phyloP scores from a whole-genome alignment of 2,329 filamentous ascomycete species.

The Rhinocladiella similis region DNA sequence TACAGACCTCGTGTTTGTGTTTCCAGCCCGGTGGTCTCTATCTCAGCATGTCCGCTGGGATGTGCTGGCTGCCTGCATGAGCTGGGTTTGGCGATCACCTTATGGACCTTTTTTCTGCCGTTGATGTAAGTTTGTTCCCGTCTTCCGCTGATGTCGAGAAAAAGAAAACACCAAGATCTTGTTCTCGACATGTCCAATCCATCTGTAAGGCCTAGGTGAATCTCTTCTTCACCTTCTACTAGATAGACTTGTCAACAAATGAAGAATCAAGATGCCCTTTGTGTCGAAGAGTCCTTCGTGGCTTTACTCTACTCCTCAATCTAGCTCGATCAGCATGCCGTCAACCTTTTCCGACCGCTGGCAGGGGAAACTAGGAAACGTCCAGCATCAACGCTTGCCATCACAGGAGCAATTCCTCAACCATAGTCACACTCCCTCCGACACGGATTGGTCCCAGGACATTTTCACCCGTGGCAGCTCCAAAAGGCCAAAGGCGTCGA shows the following conservation, averaged over 20 bases:
- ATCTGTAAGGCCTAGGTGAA: no score
- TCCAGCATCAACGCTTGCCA: constrained; percentile 1
- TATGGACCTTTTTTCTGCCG: no score
- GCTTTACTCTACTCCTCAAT: not conserved
- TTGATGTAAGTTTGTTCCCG: no score
- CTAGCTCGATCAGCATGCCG: not conserved
- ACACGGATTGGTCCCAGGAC: constrained; percentile 15
- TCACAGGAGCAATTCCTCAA: constrained; percentile 6
- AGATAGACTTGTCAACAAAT: no score
- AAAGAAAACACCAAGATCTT: no score
- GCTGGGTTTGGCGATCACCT: no score
- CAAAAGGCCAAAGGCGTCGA: constrained; percentile 6
- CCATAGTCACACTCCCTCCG: constrained; percentile 9
- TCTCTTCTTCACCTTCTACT: no score
- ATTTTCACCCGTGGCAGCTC: constrained; percentile 11
- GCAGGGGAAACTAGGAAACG: constrained; percentile 1
- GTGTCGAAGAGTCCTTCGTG: not conserved
- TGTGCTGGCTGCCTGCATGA: no score
- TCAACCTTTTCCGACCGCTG: not conserved
- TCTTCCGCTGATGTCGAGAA: no score
- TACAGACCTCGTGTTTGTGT: not conserved
- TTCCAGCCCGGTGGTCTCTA: not conserved
- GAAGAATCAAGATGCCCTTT: not conserved
- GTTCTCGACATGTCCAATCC: no score
- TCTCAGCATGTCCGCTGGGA: no score